Conservation (phyloP, 352 stramenopile species). For the Blastocystis sp. region DNA sequence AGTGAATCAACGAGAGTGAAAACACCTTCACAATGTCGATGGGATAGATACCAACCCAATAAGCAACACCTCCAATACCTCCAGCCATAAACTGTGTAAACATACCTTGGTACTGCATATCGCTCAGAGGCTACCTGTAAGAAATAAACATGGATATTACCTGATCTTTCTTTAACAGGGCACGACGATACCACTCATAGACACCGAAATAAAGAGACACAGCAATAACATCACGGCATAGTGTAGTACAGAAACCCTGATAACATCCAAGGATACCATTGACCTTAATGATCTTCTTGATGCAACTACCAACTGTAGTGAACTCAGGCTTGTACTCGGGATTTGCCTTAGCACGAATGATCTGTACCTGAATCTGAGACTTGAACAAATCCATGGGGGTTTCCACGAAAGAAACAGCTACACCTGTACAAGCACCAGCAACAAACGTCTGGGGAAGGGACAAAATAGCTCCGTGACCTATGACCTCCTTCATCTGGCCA, state of each 20-base stretch:
- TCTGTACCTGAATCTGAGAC: slow-evolving; percentile 65
- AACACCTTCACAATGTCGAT: slow-evolving; percentile 62
- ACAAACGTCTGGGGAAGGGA: slow-evolving; percentile 46
- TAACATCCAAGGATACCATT: slow-evolving; percentile 63
- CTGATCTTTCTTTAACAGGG: slow-evolving; percentile 31
- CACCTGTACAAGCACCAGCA: slow-evolving; percentile 58
- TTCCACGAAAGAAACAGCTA: slow-evolving; percentile 61
- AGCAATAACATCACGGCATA: slow-evolving; percentile 54
- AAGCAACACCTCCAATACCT: slow-evolving; percentile 54
- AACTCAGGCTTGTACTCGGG: slow-evolving; percentile 67
- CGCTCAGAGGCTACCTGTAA: slow-evolving; percentile 15
- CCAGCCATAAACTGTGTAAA: slow-evolving; percentile 67
- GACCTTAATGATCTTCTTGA: slow-evolving; percentile 57
- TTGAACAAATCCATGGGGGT: slow-evolving; percentile 68
- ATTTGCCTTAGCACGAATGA: slow-evolving; percentile 63
- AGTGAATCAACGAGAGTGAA: not conserved
- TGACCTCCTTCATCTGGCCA: slow-evolving; percentile 60
- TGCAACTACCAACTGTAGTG: not conserved
- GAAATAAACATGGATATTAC: not conserved
- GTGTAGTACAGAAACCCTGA: slow-evolving; percentile 65
- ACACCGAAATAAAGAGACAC: slow-evolving; percentile 67
- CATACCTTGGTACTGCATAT: slow-evolving; percentile 64
- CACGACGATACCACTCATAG: slow-evolving; percentile 56
- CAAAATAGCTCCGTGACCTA: slow-evolving; percentile 47
- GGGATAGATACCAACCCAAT: slow-evolving; percentile 66